Base-by-base conservation (phyloP, 257 asterid species). In the Agastache rugosa region DNA sequence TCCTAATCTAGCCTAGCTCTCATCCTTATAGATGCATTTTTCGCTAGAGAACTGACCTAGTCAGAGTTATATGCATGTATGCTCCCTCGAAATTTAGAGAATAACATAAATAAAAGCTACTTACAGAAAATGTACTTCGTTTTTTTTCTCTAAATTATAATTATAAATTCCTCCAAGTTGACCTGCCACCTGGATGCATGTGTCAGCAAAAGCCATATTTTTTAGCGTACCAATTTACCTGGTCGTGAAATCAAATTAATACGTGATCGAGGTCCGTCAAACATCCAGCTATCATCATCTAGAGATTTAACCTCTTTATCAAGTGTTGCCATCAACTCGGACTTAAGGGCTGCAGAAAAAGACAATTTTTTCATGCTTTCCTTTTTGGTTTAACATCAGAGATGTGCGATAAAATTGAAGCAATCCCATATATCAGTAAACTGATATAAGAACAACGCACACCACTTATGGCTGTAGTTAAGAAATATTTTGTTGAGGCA, bases 271-370 rank as follows among this genome's bases (percentile, higher is more conserved):
- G 98, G 98, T 45, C 96, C 97, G 42, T 93, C 98, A 47, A 91
- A 93, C 98, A 91, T 93, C 98, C 98, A 91, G 85, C 92, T 83
- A 84, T 93, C 97, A 75, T 93, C 97, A 54, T 93, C 96, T 29
- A 91, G 80, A 66, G 97, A 93, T 71, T 91, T 93, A 23, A 91
- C 97, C 89, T 88, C 96, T 80, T 91, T 90, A 73, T 85, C 80
- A 19, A 93, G 92, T 45, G 88, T 79, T 19, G 80, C 93, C 89
- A 87, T 83, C 75, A 91, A 69, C 71, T 91, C 98, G n/a, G 96
- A 79, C 84, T 85, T 93, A 29, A 93, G 84, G 72, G 79, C 97
- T 93, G 87, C 78, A 83, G 53, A 67, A 39, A n/a, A 45, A 66
- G 47, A 39, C 19, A 60, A 65, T 8, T 55, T 6, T 37, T 29